Conservation (phyloP, 164 flowering plant genomes). For the Vitis riparia region DNA sequence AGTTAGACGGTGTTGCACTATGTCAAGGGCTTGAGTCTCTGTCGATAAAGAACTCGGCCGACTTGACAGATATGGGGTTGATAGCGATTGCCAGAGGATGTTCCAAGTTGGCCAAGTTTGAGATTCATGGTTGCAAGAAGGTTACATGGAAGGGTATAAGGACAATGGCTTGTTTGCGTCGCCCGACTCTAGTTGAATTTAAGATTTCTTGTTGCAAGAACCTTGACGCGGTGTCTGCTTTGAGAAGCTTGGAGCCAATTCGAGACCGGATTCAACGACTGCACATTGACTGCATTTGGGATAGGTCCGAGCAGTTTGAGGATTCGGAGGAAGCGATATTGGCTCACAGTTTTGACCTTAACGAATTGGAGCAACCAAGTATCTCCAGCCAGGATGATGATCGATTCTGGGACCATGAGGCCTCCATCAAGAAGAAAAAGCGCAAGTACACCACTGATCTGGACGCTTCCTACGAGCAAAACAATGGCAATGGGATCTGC, state of each 20-base stretch:
- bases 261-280: slow-evolving; percentile 52
- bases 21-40: slow-evolving; percentile 60
- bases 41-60: slow-evolving; percentile 63
- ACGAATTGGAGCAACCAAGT: slow-evolving; percentile 12
- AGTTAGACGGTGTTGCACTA: slow-evolving; percentile 72
- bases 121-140: slow-evolving; percentile 67
- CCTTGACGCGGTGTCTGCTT: slow-evolving; percentile 50
- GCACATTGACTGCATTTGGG: slow-evolving; percentile 87
- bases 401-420: neutral
- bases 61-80: slow-evolving; percentile 70
- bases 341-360: slow-evolving; percentile 36
- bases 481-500: slow-evolving; percentile 39
- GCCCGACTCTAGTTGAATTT: slow-evolving; percentile 59
- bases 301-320: slow-evolving; percentile 21
- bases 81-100: slow-evolving; percentile 77
- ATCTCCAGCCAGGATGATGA: neutral
- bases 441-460: slow-evolving; percentile 23
- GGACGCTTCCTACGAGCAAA: neutral
- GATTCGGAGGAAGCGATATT: slow-evolving; percentile 1
- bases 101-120: slow-evolving; percentile 54
- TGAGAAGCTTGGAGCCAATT: slow-evolving; percentile 72
- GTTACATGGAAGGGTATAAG: slow-evolving; percentile 66
- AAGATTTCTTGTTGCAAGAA: slow-evolving; percentile 69
- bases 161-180: slow-evolving; percentile 56
- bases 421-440: slow-evolving; percentile 36